Evolutionary conservation across 73 alveolate species (phyloP).

Genomic region (Paramecium bursaria): DNA sequence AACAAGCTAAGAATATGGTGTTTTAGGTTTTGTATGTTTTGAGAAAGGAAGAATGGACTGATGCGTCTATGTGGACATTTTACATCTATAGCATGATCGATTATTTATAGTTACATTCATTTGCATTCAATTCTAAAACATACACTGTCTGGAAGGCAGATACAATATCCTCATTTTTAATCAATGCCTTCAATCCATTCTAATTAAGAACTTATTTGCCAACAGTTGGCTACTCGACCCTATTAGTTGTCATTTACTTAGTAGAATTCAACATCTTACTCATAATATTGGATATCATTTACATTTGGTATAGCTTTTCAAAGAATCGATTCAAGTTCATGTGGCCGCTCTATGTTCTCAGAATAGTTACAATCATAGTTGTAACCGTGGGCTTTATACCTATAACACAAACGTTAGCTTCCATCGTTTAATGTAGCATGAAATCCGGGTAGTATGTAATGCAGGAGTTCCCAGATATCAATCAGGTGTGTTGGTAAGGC

Average conservation of each 20-base stretch:
- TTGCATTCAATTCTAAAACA: constrained; percentile 58
- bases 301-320: constrained; percentile 76
- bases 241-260: constrained; percentile 35
- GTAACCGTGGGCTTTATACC: constrained; percentile 80
- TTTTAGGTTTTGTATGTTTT: constrained; percentile 25
- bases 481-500: constrained; percentile 63
- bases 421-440: constrained; percentile 44
- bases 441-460: constrained; percentile 34
- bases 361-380: constrained; percentile 70
- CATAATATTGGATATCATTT: constrained; percentile 74
- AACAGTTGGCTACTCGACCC: constrained; percentile 29
- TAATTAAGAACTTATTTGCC: constrained; percentile 57
- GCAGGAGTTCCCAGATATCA: neutral
- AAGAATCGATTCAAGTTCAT: constrained; percentile 72
- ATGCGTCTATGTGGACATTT: constrained; percentile 22
- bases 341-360: constrained; percentile 77
- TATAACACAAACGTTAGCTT: constrained; percentile 62
- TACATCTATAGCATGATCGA: constrained; percentile 37
- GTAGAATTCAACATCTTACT: constrained; percentile 40
- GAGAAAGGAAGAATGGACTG: constrained; percentile 38
- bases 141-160: constrained; percentile 62
- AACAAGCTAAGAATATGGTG: neutral
- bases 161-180: constrained; percentile 6
- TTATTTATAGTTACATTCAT: constrained; percentile 67
- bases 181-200: constrained; percentile 48